Conservation (phyloP, 345 rosid genomes). For the Aquilaria malaccensis region DNA sequence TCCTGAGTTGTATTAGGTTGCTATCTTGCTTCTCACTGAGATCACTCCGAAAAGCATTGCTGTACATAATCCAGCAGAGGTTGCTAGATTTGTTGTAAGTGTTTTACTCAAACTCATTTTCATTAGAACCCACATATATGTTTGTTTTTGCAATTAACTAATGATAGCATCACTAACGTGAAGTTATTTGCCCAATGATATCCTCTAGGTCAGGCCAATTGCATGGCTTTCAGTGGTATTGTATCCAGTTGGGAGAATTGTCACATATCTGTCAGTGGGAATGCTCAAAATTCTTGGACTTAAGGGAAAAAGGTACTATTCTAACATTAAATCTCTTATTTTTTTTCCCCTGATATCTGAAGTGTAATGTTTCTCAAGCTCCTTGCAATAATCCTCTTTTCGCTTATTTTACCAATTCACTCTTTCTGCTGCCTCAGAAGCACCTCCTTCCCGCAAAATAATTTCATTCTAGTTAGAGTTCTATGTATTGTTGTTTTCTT, state of each 20-base stretch:
- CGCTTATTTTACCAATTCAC: too few relatives aligned
- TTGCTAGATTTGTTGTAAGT: conserved; percentile 92
- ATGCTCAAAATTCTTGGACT: conserved; percentile 91
- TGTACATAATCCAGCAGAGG: conserved; percentile 90
- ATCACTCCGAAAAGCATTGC: conserved; percentile 99
- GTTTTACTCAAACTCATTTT: not conserved
- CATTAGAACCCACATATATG: not conserved
- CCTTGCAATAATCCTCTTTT: too few relatives aligned
- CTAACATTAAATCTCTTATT: not conserved
- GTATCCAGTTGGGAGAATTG: conserved; percentile 95
- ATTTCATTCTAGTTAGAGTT: too few relatives aligned
- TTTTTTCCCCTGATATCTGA: not conserved
- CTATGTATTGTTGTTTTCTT: too few relatives aligned
- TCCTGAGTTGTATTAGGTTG: conserved; percentile 45
- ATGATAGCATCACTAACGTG: not conserved
- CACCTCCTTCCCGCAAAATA: too few relatives aligned
- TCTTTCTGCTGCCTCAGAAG: too few relatives aligned
- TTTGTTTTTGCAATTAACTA: not conserved
- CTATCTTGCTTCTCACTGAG: conserved; percentile 87
- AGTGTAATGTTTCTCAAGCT: too few relatives aligned
- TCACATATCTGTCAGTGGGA: conserved; percentile 84
- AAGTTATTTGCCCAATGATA: too few relatives aligned
- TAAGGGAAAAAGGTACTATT: conserved; percentile 71
- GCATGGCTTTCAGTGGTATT: conserved; percentile 95
- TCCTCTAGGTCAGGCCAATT: conserved; percentile 89